Evolutionary conservation across 2,329 filamentous ascomycete species (phyloP), one percentile per base, ranked within the genome.

Genomic region (Fusarium robinianum): DNA sequence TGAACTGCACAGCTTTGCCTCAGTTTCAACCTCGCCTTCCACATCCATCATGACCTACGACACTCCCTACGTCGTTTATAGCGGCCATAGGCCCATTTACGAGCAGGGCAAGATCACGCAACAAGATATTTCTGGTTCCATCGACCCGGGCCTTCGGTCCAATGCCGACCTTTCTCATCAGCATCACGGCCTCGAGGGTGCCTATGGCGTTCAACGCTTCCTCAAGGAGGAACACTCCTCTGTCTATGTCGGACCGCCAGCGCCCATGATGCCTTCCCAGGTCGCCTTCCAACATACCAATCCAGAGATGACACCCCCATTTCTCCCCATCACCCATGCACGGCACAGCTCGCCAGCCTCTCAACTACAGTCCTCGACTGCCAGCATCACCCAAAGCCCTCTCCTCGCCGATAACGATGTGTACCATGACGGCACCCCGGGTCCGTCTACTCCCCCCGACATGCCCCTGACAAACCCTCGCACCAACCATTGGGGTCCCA

Each of bases 311-410:
- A 12, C 41, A 25, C 9, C 45, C 3, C 46, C 46, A 16, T 3
- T 45, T 14, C 23, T 35, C 14, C 30, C 32, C 6, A 25, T 14
- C 10, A 22, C 33, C 7, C 47, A 49, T 15, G 32, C 35, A 16
- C 55, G 51, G 14, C 41, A 48, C 12, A 17, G 23, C 18, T 57
- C 57, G n/a, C 57, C 57, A 9, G 23, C 29, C 31, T 57, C 53
- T 25, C 55, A 54, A 12, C 42, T 52, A 11, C 49, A 55, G 24
- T 49, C 52, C 14, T 50, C 47, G 15, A 24, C 39, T 17, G 23
- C 40, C 11, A 57, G 54, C 23, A 43, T 43, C n/a, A 35, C 45
- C n/a, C 55, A 51, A 23, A 57, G 51, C 15, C 57, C 57, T 11
- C 41, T 29, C 19, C n/a, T n/a, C n/a, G 53, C 51, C 8, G 58